Evolutionary conservation across 768 basidiomycete species (phyloP), one percentile per base, ranked within the genome.

Genomic region (Podaxis sp.): DNA sequence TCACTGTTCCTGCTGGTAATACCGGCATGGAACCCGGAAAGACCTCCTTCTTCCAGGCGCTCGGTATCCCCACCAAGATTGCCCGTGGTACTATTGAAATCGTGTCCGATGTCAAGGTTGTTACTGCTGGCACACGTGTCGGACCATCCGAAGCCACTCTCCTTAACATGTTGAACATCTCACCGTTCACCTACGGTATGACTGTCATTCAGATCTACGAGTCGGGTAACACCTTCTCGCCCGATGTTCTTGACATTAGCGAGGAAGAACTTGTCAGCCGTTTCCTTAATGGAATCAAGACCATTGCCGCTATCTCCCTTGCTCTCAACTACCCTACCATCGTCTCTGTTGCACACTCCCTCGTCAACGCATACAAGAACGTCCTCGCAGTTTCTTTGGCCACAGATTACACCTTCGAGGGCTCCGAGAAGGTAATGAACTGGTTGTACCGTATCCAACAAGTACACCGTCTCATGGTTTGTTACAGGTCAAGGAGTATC

Each of bases 1-100:
- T 98, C 70, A 79, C 78, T 63, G 91, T 99, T 67, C 94, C 95
- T 37, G 93, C 89, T 48, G 90, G 95, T 62, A 98, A 98, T 88
- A 99, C 97, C 59, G 95, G 95, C 77, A 99, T 99, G 97, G 97
- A 98, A 76, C 97, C 97, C 69, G 97, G 96, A 72, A 99, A 99
- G 85, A 99, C 97, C 63, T 97, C 97, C 69, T 99, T 98, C 93
- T 99, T 99, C 93, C 97, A 99, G 84, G 97, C 97, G 61, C 89
- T 99, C 72, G 89, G 91, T 81, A 95, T 99, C 77, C 96, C 97
- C 50, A 99, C 97, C 76, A 99, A 99, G 87, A 98, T 99, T 67
- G 95, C 97, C 55, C 91, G 97, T 88, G 97, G 97, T 83, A 98
- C 97, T 58, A 98, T 99, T 69, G 97, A 99, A 93, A 99, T 98